Percentiles rank a stretch among this genome's conserved stretches.
phyloP scores from a whole-genome alignment of 345 rosid genomes.

The Linum usitatissimum region DNA sequence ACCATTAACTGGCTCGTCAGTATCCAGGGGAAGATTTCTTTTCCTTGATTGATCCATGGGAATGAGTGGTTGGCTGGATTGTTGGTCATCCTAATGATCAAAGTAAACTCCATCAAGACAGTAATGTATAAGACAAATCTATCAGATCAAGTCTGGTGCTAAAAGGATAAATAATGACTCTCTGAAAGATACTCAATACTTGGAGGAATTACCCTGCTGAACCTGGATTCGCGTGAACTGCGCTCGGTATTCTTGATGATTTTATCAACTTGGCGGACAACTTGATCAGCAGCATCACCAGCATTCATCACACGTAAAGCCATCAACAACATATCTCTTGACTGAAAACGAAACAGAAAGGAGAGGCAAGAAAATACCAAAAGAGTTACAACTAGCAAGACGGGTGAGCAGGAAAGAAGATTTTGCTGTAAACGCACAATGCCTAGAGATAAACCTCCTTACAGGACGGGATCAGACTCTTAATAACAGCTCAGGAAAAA shows the following conservation, averaged over 20 bases:
- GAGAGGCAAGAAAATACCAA: not conserved
- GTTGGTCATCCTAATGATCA: constrained; percentile 61
- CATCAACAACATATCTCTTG: constrained; percentile 73
- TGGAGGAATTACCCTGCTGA: constrained; percentile 42
- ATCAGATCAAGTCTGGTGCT: not conserved
- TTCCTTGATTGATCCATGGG: constrained; percentile 54
- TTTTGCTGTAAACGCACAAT: not conserved
- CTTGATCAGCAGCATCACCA: constrained; percentile 94
- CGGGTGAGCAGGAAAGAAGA: not conserved
- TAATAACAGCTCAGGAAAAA: not conserved
- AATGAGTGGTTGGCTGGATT: constrained; percentile 35
- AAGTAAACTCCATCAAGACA: constrained; percentile 3
- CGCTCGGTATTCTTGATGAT: constrained; percentile 74
- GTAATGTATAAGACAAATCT: constrained; percentile 12
- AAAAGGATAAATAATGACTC: not conserved
- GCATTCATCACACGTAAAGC: constrained; percentile 82
- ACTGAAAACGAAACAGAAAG: constrained; percentile 31
- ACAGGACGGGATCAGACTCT: not conserved
- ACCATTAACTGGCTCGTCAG: constrained; percentile 48
- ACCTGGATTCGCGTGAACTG: constrained; percentile 62
- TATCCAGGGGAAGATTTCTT: constrained; percentile 54
- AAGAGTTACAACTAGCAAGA: not conserved
- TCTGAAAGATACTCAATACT: no score
- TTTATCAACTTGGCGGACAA: constrained; percentile 87
- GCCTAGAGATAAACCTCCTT: not conserved